A percentile compares a stretch with the other conserved stretches of the same genome.
These are phyloP conservation scores for Escovopsis sp. DNA, from an alignment of 2,329 filamentous ascomycete genomes.

Conservation along the genomic window DNA sequence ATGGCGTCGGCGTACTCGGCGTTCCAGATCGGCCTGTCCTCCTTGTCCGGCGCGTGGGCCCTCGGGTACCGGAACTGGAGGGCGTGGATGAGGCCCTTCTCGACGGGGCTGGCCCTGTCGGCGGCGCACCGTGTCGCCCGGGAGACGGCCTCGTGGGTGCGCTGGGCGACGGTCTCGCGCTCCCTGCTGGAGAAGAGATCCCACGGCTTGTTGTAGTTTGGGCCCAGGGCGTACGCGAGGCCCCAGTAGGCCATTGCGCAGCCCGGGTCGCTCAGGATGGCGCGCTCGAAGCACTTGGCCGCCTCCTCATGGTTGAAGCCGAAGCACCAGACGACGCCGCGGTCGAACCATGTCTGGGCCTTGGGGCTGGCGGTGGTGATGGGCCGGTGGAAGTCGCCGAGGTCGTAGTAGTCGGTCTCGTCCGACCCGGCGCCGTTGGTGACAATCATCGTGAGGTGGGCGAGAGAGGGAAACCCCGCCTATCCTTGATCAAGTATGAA, in stretches of 20 bases:
- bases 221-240: conserved; percentile 54
- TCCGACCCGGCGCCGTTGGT: neutral
- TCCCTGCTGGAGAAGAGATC: conserved; percentile 51
- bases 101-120: conserved; percentile 19
- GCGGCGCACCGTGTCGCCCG: conserved; percentile 12
- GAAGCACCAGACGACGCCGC: conserved; percentile 59
- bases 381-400: conserved; percentile 42
- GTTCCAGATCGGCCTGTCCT: conserved; percentile 31
- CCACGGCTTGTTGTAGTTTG: conserved; percentile 70
- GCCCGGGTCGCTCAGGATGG: conserved; percentile 35
- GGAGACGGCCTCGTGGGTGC: conserved; percentile 17
- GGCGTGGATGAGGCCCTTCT: conserved; percentile 49
- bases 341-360: conserved; percentile 54
- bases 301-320: conserved; percentile 66
- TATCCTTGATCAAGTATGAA: too few species aligned
- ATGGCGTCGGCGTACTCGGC: conserved; percentile 24
- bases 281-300: conserved; percentile 45
- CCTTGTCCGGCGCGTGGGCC: conserved; percentile 25
- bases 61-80: conserved; percentile 46
- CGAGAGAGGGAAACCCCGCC: too few species aligned
- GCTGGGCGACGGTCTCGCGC: conserved; percentile 30
- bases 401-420: conserved; percentile 35
- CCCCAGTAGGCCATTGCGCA: conserved; percentile 58
- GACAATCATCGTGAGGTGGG: neutral
- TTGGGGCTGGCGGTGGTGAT: conserved; percentile 36